Percentiles rank a stretch among this genome's conserved stretches.
These are phyloP conservation scores for Talaromyces marneffei DNA, from an alignment of 2,329 filamentous ascomycete species.

Conservation along the genomic window DNA sequence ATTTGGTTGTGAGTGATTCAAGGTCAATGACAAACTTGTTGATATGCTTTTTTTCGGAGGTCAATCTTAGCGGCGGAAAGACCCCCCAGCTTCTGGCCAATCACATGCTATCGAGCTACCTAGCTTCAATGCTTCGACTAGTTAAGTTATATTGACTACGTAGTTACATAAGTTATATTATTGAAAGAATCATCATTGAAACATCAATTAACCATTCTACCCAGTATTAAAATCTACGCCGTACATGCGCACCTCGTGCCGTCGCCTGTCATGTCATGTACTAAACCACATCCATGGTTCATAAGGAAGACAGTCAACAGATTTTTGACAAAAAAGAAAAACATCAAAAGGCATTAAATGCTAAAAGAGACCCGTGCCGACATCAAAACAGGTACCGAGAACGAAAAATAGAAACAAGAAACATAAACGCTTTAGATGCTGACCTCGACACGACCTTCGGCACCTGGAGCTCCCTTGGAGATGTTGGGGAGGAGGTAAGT, in stretches of 20 bases:
- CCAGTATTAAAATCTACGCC: slow-evolving; percentile 15
- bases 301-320: not conserved
- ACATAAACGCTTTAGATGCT: slow-evolving; percentile 52
- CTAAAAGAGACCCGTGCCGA: slow-evolving; percentile 10
- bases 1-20: not conserved
- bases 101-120: not conserved
- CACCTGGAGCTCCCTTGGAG: slow-evolving; percentile 62
- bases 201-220: slow-evolving; percentile 11
- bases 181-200: not conserved
- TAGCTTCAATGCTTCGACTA: too few relatives aligned
- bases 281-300: slow-evolving; percentile 9
- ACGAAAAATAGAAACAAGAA: slow-evolving; percentile 24
- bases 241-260: slow-evolving; percentile 15
- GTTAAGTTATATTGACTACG: too few relatives aligned
- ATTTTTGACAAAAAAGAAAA: slow-evolving; percentile 4
- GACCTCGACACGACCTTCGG: slow-evolving; percentile 86
- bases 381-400: slow-evolving; percentile 13
- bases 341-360: slow-evolving; percentile 14
- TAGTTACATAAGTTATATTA: not conserved
- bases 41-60: not conserved
- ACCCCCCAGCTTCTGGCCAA: not conserved
- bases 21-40: not conserved
- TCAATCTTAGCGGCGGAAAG: not conserved
- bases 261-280: slow-evolving; percentile 10
- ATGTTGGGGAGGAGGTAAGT: slow-evolving; percentile 87